phyloP scores from a whole-genome alignment of 2,329 filamentous ascomycete species.

The Alternaria ethzedia region DNA sequence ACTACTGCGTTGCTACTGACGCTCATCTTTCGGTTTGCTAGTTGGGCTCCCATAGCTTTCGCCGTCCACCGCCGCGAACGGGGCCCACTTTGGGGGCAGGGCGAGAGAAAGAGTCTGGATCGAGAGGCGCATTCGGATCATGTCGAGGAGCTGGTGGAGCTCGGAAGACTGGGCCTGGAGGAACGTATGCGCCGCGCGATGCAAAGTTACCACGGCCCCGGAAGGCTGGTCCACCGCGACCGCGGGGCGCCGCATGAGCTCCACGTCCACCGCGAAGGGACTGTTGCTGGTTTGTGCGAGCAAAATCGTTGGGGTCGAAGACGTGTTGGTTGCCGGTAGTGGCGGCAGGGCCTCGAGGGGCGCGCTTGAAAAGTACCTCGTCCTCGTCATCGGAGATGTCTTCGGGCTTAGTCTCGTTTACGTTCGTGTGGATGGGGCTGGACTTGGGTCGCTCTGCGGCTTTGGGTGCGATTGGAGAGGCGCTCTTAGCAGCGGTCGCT shows the following conservation, averaged over 20 bases:
- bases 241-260: conserved; percentile 29
- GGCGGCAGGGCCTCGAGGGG: conserved; percentile 43
- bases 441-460: conserved; percentile 35
- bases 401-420: conserved; percentile 21
- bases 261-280: conserved; percentile 43
- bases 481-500: conserved; percentile 23
- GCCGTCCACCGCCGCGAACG: conserved; percentile 41
- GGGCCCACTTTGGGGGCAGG: conserved; percentile 38
- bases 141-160: conserved; percentile 34
- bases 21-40: conserved; percentile 23
- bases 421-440: conserved; percentile 25
- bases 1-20: conserved; percentile 12
- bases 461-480: conserved; percentile 20
- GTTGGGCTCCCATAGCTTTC: conserved; percentile 51
- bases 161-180: conserved; percentile 36
- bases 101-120: conserved; percentile 50
- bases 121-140: conserved; percentile 48
- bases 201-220: conserved; percentile 40
- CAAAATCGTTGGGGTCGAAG: conserved; percentile 58
- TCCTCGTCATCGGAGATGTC: conserved; percentile 47
- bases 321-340: conserved; percentile 43
- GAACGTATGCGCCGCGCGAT: conserved; percentile 39
- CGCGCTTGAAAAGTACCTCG: conserved; percentile 47
- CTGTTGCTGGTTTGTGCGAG: conserved; percentile 43
- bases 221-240: conserved; percentile 29